Evolutionary conservation across 257 asterid genomes (phyloP).

Genomic region (Ligustrum vulgare): DNA sequence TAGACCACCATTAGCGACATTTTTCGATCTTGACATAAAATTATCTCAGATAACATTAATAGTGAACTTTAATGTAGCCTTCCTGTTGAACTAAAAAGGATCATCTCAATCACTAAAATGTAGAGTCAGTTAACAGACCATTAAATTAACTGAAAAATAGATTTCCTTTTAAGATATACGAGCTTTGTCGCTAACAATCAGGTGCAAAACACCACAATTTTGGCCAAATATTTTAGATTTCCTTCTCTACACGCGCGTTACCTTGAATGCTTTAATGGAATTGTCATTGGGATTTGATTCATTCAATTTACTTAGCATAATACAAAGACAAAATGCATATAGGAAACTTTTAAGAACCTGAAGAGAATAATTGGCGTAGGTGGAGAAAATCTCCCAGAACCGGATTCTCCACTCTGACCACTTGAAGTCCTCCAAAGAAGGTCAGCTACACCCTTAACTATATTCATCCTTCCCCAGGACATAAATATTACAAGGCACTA

Average conservation of each 20-base stretch:
- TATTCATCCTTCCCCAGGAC: constrained; percentile 66
- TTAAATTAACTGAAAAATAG: constrained; percentile 15
- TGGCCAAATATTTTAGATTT: constrained; percentile 7
- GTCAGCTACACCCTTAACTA: constrained; percentile 95
- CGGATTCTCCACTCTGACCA: constrained; percentile 62
- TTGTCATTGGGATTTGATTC: constrained; percentile 2
- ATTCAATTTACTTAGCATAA: neutral
- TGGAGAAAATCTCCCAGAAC: constrained; percentile 58
- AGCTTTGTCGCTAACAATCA: neutral
- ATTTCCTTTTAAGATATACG: neutral
- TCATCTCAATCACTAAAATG: constrained; percentile 20
- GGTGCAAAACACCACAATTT: neutral
- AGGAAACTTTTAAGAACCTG: constrained; percentile 42
- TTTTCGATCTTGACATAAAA: constrained; percentile 7
- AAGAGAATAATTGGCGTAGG: constrained; percentile 64
- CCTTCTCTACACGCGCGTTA: constrained; percentile 2
- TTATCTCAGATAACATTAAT: neutral
- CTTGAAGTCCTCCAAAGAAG: constrained; percentile 77
- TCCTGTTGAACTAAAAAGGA: neutral
- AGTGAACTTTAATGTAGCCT: neutral
- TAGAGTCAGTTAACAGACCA: neutral
- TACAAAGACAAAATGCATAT: neutral
- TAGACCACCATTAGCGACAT: constrained; percentile 1
- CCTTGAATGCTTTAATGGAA: constrained; percentile 7
- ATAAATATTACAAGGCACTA: constrained; percentile 30